Conservation (phyloP, 192 early-diverging fungal genomes). For the Rhizoclosmatium sp. region DNA sequence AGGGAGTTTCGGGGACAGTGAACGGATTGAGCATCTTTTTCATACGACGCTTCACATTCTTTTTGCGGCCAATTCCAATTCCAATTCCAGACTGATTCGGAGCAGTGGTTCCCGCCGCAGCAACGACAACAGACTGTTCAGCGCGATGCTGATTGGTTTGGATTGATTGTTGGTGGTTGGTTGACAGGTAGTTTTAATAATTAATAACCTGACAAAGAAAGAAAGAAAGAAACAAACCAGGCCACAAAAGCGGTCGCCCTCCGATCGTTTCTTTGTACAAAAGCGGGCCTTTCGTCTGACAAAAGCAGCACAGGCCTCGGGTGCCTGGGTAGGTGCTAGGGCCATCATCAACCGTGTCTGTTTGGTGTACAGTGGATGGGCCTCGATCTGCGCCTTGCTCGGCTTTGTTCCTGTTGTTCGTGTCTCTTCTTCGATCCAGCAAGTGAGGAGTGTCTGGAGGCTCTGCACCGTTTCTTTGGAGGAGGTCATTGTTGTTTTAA, state of each 20-base stretch:
- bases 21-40: slow-evolving; percentile 43
- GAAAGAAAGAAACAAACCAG: neutral
- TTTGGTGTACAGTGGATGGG: neutral
- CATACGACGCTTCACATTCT: slow-evolving; percentile 12
- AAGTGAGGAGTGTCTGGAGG: neutral
- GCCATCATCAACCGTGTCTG: slow-evolving; percentile 5
- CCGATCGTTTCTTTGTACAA: slow-evolving; percentile 5
- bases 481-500: neutral
- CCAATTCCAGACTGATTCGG: too few species aligned
- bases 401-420: neutral
- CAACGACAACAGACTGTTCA: neutral
- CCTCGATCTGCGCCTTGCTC: slow-evolving; percentile 2
- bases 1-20: slow-evolving; percentile 9
- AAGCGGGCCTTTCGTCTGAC: neutral
- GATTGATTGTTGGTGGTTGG: neutral
- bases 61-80: neutral
- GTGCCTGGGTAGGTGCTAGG: neutral
- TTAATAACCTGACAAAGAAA: too few species aligned
- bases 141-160: neutral
- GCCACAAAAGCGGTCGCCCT: neutral
- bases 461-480: neutral
- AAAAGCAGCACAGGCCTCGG: slow-evolving; percentile 9
- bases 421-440: neutral
- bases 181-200: too few species aligned
- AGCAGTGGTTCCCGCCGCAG: neutral